Percentiles rank a stretch among this genome's conserved stretches.
Evolutionary conservation across 352 stramenopile species (phyloP).

Genomic region (Vaucheria bursata): DNA sequence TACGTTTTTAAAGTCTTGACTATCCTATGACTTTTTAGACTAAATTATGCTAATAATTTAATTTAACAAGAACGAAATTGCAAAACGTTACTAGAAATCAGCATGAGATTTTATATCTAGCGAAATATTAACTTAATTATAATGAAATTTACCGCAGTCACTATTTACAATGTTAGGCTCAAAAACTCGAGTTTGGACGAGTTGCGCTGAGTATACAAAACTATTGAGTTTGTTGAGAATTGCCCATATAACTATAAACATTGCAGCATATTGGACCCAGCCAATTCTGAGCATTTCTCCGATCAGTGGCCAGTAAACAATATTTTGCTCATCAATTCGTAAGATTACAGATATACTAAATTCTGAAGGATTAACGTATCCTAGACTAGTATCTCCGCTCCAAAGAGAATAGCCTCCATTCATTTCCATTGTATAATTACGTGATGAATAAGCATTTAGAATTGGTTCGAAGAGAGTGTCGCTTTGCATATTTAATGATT

Average conservation of each 20-base stretch:
- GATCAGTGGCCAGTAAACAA: neutral
- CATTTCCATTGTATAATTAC: neutral
- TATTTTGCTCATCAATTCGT: neutral
- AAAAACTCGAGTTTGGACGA: neutral
- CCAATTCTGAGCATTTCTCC: neutral
- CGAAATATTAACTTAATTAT: no score
- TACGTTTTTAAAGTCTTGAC: no score
- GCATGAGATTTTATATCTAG: no score
- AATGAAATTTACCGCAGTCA: neutral
- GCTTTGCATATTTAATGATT: neutral
- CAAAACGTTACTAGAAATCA: no score
- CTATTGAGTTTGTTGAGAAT: neutral
- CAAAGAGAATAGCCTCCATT: neutral
- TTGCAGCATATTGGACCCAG: neutral
- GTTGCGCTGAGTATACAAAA: neutral
- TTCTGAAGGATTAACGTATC: neutral
- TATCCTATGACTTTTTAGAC: no score
- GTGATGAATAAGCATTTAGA: neutral
- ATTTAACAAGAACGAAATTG: no score
- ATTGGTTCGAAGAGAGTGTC: neutral
- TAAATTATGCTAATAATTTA: no score
- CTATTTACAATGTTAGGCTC: neutral
- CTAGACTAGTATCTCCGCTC: neutral
- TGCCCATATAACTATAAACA: neutral
- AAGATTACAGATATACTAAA: neutral